Evolutionary conservation across 176 grass and related monocot species (phyloP).

Genomic region (maize (Zea mays)): DNA sequence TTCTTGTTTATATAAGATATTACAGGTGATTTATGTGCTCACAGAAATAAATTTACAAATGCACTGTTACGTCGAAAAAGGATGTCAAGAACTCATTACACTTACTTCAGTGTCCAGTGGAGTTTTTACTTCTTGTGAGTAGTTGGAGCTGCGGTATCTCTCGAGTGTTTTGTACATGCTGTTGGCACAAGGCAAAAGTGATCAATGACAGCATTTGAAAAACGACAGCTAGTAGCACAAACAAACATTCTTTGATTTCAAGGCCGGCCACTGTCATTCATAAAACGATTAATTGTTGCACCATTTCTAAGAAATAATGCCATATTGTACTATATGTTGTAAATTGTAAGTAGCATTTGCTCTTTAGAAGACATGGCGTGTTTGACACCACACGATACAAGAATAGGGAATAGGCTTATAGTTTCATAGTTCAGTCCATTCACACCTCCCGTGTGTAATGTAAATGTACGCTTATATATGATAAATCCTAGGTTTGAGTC

Average conservation of each 20-base stretch:
- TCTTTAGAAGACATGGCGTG: neutral
- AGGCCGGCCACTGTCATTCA: neutral
- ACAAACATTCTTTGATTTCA: neutral
- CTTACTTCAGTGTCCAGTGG: conserved; percentile 64
- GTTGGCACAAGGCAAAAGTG: neutral
- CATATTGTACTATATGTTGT: neutral
- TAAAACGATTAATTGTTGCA: neutral
- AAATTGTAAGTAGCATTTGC: neutral
- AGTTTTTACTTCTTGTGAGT: conserved; percentile 46
- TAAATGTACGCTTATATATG: neutral
- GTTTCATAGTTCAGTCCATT: neutral
- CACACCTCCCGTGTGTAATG: neutral
- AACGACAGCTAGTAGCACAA: neutral
- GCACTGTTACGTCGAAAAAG: neutral
- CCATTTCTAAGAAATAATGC: neutral
- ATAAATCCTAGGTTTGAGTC: neutral
- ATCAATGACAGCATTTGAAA: neutral
- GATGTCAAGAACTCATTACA: neutral
- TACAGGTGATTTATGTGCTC: neutral
- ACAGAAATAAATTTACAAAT: neutral
- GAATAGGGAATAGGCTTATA: too few species aligned
- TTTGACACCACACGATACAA: neutral
- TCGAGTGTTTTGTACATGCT: conserved; percentile 86
- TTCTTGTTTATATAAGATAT: neutral
- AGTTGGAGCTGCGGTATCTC: conserved; percentile 66